A percentile compares a stretch with the other conserved stretches of the same genome.
phyloP scores from a whole-genome alignment of 768 basidiomycete genomes.

The button mushroom (Agaricus bisporus) region DNA sequence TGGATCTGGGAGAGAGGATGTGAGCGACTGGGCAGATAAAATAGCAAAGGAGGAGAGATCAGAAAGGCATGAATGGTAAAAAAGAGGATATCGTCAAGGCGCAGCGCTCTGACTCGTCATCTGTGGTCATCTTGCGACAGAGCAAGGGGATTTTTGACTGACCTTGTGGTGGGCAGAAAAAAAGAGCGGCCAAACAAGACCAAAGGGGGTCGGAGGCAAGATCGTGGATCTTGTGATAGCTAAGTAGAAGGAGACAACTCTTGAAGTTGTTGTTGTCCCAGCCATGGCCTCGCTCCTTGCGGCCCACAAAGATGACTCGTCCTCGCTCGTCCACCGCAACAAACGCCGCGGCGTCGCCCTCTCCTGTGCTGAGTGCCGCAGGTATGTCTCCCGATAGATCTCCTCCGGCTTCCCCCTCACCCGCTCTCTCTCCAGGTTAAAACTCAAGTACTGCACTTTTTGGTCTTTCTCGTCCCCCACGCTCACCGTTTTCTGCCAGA shows the following conservation, averaged over 20 bases:
- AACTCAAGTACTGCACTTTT: slow-evolving; percentile 49
- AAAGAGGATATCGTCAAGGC: slow-evolving; percentile 55
- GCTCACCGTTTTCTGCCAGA: slow-evolving; percentile 24
- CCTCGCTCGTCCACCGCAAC: slow-evolving; percentile 30
- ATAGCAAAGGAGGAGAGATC: slow-evolving; percentile 29
- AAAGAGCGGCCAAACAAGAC: slow-evolving; percentile 17
- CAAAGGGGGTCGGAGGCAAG: slow-evolving; percentile 16
- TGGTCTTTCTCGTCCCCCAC: slow-evolving; percentile 10
- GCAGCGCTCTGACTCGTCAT: slow-evolving; percentile 78
- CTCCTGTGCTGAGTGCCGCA: slow-evolving; percentile 66
- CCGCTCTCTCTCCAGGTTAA: slow-evolving; percentile 37
- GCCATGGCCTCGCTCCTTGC: slow-evolving; percentile 21
- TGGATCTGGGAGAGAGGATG: slow-evolving; percentile 18
- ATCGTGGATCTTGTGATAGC: slow-evolving; percentile 10
- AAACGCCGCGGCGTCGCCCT: slow-evolving; percentile 52
- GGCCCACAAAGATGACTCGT: slow-evolving; percentile 19
- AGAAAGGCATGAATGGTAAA: slow-evolving; percentile 94
- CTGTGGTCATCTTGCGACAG: slow-evolving; percentile 35
- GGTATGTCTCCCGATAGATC: slow-evolving; percentile 31
- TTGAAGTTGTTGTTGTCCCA: slow-evolving; percentile 10
- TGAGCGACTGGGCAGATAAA: slow-evolving; percentile 17
- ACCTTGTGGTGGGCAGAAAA: slow-evolving; percentile 10
- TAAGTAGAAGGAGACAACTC: no score
- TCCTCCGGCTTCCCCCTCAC: slow-evolving; percentile 11
- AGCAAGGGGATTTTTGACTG: slow-evolving; percentile 9